Evolutionary conservation across 169 alveolate genomes (phyloP), one percentile per base, ranked within the genome.

Genomic region (Sarcocystis neurona): DNA sequence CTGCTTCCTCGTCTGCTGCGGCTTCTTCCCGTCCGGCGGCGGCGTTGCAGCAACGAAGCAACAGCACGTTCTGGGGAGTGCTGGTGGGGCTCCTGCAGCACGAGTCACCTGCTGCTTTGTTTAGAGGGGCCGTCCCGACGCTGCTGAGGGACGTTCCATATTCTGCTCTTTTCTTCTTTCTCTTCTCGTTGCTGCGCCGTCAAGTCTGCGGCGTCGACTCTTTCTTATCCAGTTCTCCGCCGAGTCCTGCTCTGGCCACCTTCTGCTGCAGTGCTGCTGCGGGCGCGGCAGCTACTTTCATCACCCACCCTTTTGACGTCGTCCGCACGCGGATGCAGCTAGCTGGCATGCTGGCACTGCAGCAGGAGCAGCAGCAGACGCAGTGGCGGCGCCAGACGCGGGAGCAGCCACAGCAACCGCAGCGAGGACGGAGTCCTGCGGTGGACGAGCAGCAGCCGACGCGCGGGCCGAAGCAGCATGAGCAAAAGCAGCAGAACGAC

Each of bases 231-330:
- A 75, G 58, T 66, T 43, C 58, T 39, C 58, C 32, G 77, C n/a
- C n/a, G 66, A 2, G 41, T 32, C 84, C 47, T 72, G 90, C 90
- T 3, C 70, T 77, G 68, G 66, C n/a, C 56, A 92, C 89, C 68
- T 88, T 92, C 86, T 70, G 70, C 39, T 92, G 93, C 60, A 92
- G 94, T 0, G 91, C 92, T 48, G 46, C 77, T 0, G 92, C 94
- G 34, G 94, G 88, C 1, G 90, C 88, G 23, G 32, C 88, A 0
- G 94, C 94, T 23, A 68, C 94, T 3, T 77, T 87, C 43, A 58
- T 92, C 60, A 92, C 94, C 41, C 93, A 92, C 27, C 94, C 94
- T 6, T 79, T 92, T 46, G 94, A 92, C 70, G 90, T 92, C n/a
- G 43, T 92, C 37, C 63, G 93, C 43, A 88, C 94, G 37, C 91